Base-by-base conservation (phyloP, 2,329 filamentous ascomycete genomes). In the Decorospora gaudefroyi region DNA sequence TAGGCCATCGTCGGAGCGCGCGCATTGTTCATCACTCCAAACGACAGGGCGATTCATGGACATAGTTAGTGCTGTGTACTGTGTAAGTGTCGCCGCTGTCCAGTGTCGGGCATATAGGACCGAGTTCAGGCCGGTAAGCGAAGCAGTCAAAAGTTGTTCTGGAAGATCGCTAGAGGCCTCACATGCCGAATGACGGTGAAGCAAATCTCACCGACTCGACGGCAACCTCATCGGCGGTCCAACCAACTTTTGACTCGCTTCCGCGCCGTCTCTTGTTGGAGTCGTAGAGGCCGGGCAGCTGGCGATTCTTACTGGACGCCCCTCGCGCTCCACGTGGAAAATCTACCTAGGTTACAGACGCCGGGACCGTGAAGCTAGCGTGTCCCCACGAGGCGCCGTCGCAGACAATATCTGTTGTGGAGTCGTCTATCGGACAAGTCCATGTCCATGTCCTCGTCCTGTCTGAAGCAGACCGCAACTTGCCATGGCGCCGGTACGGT, bases 161-260 rank as follows among this genome's bases (percentile, higher is more conserved):
- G 19, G 31, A 42, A 17, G 31, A 38, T 45, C 35, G 21, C 35
- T 35, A 27, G n/a, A 41, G 42, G n/a, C 13, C 30, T 34, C 22
- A 35, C 41, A 37, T 30, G 37, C 49, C 43, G 18, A 46, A 42
- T 56, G 41, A 34, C 41, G 40, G 30, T 54, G 47, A 53, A 42
- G 49, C 57, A 54, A 39, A 45, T 49, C 37, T 49, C 51, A 55
- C 51, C 51, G 57, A 56, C 54, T 61, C 49, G 48, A 49, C 33
- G 47, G 53, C 55, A 46, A 53, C 36, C 32, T 29, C 34, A 10
- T 38, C 39, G 17, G n/a, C n/a, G n/a, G n/a, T n/a, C n/a, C n/a
- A n/a, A 46, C 26, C 29, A 25, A 28, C 35, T 10, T 36, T 51
- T 49, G 52, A 53, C 42, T 59, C 43, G 51, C 21, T 34, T 7